phyloP scores from a whole-genome alignment of 768 basidiomycete species.

The Leccinum broughii region DNA sequence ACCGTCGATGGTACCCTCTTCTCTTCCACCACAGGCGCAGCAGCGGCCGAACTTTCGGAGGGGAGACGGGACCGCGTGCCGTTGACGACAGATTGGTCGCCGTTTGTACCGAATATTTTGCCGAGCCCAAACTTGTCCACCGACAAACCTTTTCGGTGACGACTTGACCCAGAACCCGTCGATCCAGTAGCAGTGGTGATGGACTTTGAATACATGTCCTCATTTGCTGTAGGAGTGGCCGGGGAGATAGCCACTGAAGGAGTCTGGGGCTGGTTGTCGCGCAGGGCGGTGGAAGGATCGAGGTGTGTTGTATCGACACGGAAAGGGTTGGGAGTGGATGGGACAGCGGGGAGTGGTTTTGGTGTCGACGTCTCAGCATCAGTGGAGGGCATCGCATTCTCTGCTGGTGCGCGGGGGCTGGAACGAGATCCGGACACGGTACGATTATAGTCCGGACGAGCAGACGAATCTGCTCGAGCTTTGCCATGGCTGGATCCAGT shows the following conservation, averaged over 20 bases:
- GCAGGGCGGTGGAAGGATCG: constrained; percentile 27
- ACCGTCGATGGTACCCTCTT: constrained; percentile 14
- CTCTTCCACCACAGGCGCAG: constrained; percentile 20
- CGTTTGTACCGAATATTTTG: constrained; percentile 62
- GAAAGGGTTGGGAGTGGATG: constrained; percentile 19
- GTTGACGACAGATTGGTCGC: constrained; percentile 35
- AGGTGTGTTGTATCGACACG: constrained; percentile 25
- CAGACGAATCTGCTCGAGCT: constrained; percentile 11
- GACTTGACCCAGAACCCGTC: constrained; percentile 45
- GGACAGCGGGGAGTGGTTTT: constrained; percentile 35
- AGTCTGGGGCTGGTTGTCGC: constrained; percentile 31
- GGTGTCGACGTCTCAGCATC: constrained; percentile 11
- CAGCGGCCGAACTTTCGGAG: constrained; percentile 39
- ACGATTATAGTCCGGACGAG: constrained; percentile 19
- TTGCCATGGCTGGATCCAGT: constrained; percentile 25
- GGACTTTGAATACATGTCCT: constrained; percentile 32
- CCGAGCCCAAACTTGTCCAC: constrained; percentile 78
- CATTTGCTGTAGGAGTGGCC: constrained; percentile 40
- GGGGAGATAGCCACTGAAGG: constrained; percentile 39
- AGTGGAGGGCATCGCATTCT: constrained; percentile 22
- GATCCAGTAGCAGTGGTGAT: constrained; percentile 29
- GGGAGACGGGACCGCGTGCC: constrained; percentile 42
- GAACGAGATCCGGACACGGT: constrained; percentile 15
- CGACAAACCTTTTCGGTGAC: constrained; percentile 69
- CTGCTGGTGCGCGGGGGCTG: constrained; percentile 7